These are phyloP conservation scores for Hortaea werneckii DNA, from an alignment of 2,329 filamentous ascomycete species.

Conservation along the genomic window DNA sequence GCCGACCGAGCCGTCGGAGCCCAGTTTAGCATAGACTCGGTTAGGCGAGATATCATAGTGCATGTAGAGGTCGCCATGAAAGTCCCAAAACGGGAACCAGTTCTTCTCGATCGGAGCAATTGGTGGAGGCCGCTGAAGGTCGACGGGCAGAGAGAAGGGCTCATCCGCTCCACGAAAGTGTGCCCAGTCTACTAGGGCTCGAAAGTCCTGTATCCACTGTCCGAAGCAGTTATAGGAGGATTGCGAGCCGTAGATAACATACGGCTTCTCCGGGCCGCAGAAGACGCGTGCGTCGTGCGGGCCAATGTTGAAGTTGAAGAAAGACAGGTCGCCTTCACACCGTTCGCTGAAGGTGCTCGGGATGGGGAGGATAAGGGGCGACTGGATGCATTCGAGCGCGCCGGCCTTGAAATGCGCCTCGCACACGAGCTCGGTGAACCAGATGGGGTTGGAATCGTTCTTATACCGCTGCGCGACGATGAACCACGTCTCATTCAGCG, in stretches of 20 bases:
- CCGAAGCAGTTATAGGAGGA: constrained; percentile 47
- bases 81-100: constrained; percentile 53
- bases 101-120: constrained; percentile 48
- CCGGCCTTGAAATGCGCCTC: constrained; percentile 39
- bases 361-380: constrained; percentile 37
- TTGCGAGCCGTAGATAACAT: constrained; percentile 47
- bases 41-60: constrained; percentile 45
- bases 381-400: constrained; percentile 33
- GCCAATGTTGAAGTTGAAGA: constrained; percentile 39
- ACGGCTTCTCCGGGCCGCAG: constrained; percentile 42
- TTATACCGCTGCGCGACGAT: constrained; percentile 30
- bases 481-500: constrained; percentile 38
- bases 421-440: constrained; percentile 32
- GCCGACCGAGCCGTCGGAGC: constrained; percentile 37
- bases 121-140: constrained; percentile 42
- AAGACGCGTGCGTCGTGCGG: constrained; percentile 52
- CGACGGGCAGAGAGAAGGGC: constrained; percentile 36
- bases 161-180: constrained; percentile 15
- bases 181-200: constrained; percentile 33
- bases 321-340: constrained; percentile 36
- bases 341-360: constrained; percentile 34
- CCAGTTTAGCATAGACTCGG: constrained; percentile 41
- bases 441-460: background rate
- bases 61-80: constrained; percentile 34
- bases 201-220: constrained; percentile 47